phyloP scores from a whole-genome alignment of 139 green algal species.

The Chlamydomonas sp. region DNA sequence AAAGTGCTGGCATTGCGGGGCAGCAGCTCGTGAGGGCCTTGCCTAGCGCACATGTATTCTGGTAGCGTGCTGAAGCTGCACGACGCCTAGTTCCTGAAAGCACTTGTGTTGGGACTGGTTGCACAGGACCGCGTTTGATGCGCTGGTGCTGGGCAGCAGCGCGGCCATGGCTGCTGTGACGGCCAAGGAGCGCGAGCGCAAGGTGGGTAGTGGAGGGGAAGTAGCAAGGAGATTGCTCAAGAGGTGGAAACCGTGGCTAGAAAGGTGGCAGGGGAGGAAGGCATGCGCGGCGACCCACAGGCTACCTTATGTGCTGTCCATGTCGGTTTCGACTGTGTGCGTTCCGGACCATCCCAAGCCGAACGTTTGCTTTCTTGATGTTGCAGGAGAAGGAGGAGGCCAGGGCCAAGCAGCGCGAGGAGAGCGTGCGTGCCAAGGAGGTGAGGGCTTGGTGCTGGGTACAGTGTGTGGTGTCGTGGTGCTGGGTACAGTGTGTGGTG shows the following conservation, averaged over 20 bases:
- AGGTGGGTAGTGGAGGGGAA: background rate
- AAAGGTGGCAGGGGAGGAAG: constrained; percentile 26
- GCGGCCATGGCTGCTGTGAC: background rate
- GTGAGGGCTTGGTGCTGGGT: background rate
- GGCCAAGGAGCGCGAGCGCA: constrained; percentile 14
- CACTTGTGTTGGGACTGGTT: no score
- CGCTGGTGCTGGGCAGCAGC: background rate
- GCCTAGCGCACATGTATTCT: no score
- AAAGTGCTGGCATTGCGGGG: no score
- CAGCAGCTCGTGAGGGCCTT: no score
- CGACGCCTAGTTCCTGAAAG: no score
- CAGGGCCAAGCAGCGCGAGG: constrained; percentile 33
- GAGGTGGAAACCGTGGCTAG: constrained; percentile 11
- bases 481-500: background rate
- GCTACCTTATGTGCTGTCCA: no score
- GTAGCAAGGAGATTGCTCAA: constrained; percentile 8
- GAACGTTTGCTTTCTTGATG: no score
- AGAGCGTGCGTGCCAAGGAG: constrained; percentile 45
- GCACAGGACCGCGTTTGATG: no score
- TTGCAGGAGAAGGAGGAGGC: constrained; percentile 23
- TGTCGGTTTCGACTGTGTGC: no score
- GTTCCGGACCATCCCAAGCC: no score
- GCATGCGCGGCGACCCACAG: background rate
- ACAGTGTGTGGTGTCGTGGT: background rate
- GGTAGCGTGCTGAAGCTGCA: no score